Evolutionary conservation across 1,284 basidiomycete genomes (phyloP).

Genomic region (Papiliotrema laurentii): DNA sequence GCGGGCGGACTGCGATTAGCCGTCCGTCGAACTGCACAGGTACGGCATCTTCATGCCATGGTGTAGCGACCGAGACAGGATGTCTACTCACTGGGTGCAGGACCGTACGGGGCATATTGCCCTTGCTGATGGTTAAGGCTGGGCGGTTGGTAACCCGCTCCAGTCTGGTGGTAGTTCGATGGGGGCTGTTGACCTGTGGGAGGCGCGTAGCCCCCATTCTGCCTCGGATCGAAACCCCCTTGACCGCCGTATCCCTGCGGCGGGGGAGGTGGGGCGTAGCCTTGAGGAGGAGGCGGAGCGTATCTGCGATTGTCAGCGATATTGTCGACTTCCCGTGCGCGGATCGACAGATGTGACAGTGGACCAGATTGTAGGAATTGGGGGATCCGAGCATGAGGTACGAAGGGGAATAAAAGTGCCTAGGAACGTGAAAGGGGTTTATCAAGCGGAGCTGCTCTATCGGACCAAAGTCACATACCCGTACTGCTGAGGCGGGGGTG

Average conservation of each 20-base stretch:
- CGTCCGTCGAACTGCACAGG: not conserved
- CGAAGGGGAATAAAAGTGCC: not conserved
- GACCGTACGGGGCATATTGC: conserved; percentile 15
- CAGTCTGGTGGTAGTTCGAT: conserved; percentile 23
- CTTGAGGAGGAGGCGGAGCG: not conserved
- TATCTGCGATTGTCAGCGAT: not conserved
- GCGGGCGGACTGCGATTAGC: conserved; percentile 5
- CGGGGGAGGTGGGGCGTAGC: conserved; percentile 1
- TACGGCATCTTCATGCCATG: not conserved
- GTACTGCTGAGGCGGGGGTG: conserved; percentile 1
- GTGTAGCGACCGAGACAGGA: not conserved
- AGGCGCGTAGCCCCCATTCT: conserved; percentile 12
- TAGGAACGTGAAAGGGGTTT: not conserved
- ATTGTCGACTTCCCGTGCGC: not conserved
- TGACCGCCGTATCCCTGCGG: not conserved
- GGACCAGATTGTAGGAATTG: not conserved
- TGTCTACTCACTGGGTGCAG: conserved; percentile 13
- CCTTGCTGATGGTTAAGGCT: conserved; percentile 8
- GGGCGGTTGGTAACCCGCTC: conserved; percentile 21
- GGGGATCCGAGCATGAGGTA: not conserved
- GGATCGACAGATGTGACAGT: not conserved
- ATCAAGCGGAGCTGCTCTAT: not conserved
- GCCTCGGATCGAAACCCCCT: not conserved
- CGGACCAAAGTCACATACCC: not conserved
- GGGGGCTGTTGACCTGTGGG: conserved; percentile 22